Percentiles rank a stretch among this genome's conserved stretches.
Conservation (phyloP, 176 grass and related monocot species). For the Carex pumila region DNA sequence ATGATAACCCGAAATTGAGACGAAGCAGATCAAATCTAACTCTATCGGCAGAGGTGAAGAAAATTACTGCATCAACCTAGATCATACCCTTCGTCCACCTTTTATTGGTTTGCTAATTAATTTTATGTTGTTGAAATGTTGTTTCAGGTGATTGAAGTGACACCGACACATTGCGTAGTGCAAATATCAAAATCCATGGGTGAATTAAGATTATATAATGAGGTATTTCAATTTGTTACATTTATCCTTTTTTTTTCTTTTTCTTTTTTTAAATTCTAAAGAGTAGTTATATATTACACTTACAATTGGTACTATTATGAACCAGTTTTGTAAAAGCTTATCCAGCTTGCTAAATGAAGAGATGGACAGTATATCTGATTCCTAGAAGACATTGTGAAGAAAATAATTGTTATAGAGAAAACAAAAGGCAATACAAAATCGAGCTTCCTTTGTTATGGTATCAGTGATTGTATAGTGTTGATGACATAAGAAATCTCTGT, state of each 20-base stretch:
- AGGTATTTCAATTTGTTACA: slow-evolving; percentile 24
- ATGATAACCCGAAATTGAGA: slow-evolving; percentile 29
- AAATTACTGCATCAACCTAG: not conserved
- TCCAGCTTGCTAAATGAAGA: slow-evolving; percentile 37
- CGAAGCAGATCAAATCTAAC: slow-evolving; percentile 40
- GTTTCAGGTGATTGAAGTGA: slow-evolving; percentile 57
- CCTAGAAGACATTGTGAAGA: not conserved
- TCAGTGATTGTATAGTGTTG: not conserved
- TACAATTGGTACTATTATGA: slow-evolving; percentile 5
- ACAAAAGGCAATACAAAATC: not conserved
- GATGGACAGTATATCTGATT: slow-evolving; percentile 11
- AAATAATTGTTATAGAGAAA: not conserved
- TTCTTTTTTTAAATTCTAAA: not conserved
- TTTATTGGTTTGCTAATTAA: not conserved
- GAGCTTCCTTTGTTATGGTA: not conserved
- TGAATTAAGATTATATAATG: slow-evolving; percentile 51
- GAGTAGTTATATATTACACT: not conserved
- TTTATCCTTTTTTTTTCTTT: not conserved
- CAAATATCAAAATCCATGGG: slow-evolving; percentile 54
- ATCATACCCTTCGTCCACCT: not conserved
- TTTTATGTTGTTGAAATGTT: slow-evolving; percentile 17
- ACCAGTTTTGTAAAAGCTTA: slow-evolving; percentile 54
- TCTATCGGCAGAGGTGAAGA: slow-evolving; percentile 49
- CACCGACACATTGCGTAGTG: slow-evolving; percentile 35
- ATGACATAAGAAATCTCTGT: not conserved